A percentile compares a stretch with the other conserved stretches of the same genome.
Conservation (phyloP, 495 filamentous ascomycete species). For the Cenococcum geophilum region DNA sequence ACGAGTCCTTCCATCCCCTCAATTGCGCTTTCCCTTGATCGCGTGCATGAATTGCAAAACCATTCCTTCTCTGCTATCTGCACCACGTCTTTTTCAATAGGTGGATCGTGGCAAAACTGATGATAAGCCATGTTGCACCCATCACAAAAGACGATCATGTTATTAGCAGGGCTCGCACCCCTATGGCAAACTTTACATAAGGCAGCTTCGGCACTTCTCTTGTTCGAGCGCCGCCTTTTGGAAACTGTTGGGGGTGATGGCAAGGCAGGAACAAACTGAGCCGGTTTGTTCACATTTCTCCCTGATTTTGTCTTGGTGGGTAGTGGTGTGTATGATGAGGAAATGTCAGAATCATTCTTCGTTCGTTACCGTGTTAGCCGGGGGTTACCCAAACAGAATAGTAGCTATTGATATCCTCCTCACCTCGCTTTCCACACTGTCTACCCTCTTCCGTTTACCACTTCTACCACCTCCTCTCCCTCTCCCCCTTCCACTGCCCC, state of each 20-base stretch:
- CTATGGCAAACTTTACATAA: conserved; percentile 74
- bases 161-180: conserved; percentile 64
- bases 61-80: conserved; percentile 62
- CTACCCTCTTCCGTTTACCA: conserved; percentile 39
- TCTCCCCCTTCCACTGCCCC: conserved; percentile 24
- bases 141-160: conserved; percentile 94
- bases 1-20: conserved; percentile 27
- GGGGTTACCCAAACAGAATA: not conserved
- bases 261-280: conserved; percentile 58
- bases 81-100: conserved; percentile 65
- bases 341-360: conserved; percentile 42
- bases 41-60: conserved; percentile 65
- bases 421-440: conserved; percentile 33
- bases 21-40: conserved; percentile 24
- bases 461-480: conserved; percentile 35
- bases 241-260: conserved; percentile 36
- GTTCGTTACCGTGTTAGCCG: not conserved
- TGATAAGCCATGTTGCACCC: conserved; percentile 86
- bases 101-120: conserved; percentile 83
- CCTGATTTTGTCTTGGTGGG: conserved; percentile 77
- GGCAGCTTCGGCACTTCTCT: conserved; percentile 41
- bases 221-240: conserved; percentile 44
- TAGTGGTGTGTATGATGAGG: conserved; percentile 47
- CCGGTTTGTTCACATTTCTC: conserved; percentile 68
- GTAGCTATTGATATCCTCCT: conserved; percentile 5